Conservation (phyloP, 176 grass and related monocot genomes). For the Puya raimondii region DNA sequence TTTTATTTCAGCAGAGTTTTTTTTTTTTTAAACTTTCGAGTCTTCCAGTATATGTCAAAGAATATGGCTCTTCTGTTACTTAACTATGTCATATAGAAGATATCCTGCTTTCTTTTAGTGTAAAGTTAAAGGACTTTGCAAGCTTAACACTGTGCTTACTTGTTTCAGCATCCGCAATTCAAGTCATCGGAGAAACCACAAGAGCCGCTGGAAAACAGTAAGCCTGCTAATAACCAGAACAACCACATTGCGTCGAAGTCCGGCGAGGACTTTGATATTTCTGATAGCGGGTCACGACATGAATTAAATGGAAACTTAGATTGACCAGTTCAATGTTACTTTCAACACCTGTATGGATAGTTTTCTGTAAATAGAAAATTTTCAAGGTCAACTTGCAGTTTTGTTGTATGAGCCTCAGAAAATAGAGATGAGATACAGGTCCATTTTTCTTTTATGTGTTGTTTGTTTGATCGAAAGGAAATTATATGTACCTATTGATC, state of each 20-base stretch:
- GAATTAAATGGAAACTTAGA: not conserved
- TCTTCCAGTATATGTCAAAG: too few relatives aligned
- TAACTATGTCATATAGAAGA: not conserved
- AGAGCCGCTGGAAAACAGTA: slow-evolving; percentile 14
- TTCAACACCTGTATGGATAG: not conserved
- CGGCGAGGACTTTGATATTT: slow-evolving; percentile 6
- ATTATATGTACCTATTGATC: too few relatives aligned
- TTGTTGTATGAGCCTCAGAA: too few relatives aligned
- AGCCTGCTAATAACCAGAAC: slow-evolving; percentile 16
- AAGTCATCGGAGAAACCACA: slow-evolving; percentile 20
- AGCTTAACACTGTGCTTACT: slow-evolving; percentile 15
- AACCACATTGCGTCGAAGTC: not conserved
- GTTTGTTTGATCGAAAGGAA: too few relatives aligned
- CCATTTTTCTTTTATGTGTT: too few relatives aligned
- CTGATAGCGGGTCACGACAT: slow-evolving; percentile 16
- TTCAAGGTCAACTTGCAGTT: too few relatives aligned
- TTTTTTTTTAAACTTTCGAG: too few relatives aligned
- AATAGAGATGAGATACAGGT: too few relatives aligned
- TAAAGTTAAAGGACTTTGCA: slow-evolving; percentile 7
- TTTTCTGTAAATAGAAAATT: too few relatives aligned
- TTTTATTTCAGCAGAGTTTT: not conserved
- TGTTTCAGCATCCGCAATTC: slow-evolving; percentile 10
- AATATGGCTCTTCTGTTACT: too few relatives aligned
- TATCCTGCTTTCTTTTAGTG: not conserved
- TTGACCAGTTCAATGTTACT: not conserved